These are phyloP conservation scores for Arthrobotrys pseudoclavata DNA, from an alignment of 2,329 filamentous ascomycete species.

Conservation along the genomic window DNA sequence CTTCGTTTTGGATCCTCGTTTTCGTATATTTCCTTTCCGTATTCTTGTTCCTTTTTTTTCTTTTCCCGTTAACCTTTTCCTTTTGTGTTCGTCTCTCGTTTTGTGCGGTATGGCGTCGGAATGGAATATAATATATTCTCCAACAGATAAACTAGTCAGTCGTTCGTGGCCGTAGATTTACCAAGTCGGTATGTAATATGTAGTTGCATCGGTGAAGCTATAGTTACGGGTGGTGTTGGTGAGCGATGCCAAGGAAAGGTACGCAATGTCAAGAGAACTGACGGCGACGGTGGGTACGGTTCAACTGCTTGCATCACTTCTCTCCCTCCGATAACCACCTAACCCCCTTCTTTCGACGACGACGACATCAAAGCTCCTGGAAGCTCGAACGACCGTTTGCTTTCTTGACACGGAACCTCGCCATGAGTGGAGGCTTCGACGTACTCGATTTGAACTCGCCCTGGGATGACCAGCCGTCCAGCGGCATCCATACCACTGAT, in stretches of 20 bases:
- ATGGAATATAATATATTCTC: conserved; percentile 55
- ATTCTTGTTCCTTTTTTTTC: conserved; percentile 16
- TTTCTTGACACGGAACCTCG: conserved; percentile 15
- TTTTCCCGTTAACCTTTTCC: conserved; percentile 1
- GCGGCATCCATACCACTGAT: conserved; percentile 14
- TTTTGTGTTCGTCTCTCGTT: conserved; percentile 54
- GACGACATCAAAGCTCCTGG: neutral
- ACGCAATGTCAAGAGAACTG: conserved; percentile 46
- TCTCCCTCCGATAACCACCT: neutral
- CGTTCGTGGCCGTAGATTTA: neutral
- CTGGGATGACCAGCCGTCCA: conserved; percentile 60
- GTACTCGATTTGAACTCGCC: conserved; percentile 57
- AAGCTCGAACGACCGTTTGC: conserved; percentile 13
- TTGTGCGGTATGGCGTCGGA: conserved; percentile 58
- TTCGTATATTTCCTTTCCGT: conserved; percentile 7
- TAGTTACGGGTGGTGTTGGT: neutral
- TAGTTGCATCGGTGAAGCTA: neutral
- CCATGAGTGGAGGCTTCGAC: conserved; percentile 60
- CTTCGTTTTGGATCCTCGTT: conserved; percentile 36
- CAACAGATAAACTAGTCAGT: neutral
- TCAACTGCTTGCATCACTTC: conserved; percentile 1
- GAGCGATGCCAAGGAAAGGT: conserved; percentile 57
- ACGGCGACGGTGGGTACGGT: conserved; percentile 1
- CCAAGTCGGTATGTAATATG: neutral
- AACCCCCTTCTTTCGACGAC: neutral